Percentiles rank a stretch among this genome's conserved stretches.
These are phyloP conservation scores for Malassezia caprae DNA, from an alignment of 1,284 basidiomycete species.

Conservation along the genomic window DNA sequence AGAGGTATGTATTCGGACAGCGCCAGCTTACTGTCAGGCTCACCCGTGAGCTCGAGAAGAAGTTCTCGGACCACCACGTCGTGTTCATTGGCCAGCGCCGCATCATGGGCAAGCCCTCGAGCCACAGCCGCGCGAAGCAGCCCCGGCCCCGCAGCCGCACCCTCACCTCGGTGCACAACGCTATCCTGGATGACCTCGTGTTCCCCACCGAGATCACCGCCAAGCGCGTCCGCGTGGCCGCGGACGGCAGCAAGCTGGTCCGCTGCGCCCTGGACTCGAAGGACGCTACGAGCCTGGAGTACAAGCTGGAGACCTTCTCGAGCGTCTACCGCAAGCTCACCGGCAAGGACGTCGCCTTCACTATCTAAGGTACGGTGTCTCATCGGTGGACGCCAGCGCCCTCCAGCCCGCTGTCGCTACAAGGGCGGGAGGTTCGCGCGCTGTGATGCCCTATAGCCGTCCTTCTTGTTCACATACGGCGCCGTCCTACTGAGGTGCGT, in stretches of 20 bases:
- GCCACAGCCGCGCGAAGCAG: slow-evolving; percentile 82
- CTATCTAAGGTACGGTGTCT: slow-evolving; percentile 19
- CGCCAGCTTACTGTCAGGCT: slow-evolving; percentile 56
- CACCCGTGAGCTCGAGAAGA: slow-evolving; percentile 98
- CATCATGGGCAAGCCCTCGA: slow-evolving; percentile 94
- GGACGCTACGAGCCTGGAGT: slow-evolving; percentile 95
- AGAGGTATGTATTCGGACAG: slow-evolving; percentile 60
- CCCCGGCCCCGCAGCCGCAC: slow-evolving; percentile 95
- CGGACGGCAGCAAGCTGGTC: slow-evolving; percentile 46
- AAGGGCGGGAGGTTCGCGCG: background rate
- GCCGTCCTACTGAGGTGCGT: slow-evolving; percentile 16
- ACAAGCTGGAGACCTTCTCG: slow-evolving; percentile 96
- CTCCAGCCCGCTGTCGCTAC: background rate
- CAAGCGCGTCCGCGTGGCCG: slow-evolving; percentile 70
- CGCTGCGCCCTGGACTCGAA: slow-evolving; percentile 81
- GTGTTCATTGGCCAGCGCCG: slow-evolving; percentile 97
- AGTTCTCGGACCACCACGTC: slow-evolving; percentile 97
- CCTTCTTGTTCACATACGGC: slow-evolving; percentile 8
- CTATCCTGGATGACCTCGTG: slow-evolving; percentile 96
- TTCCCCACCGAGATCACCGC: slow-evolving; percentile 98
- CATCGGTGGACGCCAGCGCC: background rate
- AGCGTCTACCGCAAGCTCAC: slow-evolving; percentile 87
- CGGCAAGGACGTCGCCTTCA: slow-evolving; percentile 70
- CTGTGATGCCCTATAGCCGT: background rate
- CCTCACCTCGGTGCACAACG: slow-evolving; percentile 92